Evolutionary conservation across 2,329 filamentous ascomycete genomes (phyloP).

Genomic region (Fusarium sp.): DNA sequence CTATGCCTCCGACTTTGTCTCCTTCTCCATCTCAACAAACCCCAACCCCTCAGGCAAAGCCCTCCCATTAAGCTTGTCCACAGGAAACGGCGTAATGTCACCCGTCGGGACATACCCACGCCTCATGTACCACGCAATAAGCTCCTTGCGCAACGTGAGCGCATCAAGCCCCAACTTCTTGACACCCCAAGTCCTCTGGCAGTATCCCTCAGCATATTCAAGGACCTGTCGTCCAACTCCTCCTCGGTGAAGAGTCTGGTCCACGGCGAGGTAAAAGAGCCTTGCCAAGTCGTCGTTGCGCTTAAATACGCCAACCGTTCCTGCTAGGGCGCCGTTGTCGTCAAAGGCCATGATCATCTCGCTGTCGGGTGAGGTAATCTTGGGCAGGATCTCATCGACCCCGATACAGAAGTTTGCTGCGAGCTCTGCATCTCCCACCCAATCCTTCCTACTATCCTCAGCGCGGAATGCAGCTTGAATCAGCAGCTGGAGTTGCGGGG

Average conservation of each 20-base stretch:
- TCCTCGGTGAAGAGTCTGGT: slow-evolving; percentile 44
- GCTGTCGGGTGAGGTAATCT: slow-evolving; percentile 47
- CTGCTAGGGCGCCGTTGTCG: slow-evolving; percentile 37
- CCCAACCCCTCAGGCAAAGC: slow-evolving; percentile 46
- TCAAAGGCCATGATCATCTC: slow-evolving; percentile 47
- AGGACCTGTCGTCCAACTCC: slow-evolving; percentile 51
- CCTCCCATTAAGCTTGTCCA: slow-evolving; percentile 26
- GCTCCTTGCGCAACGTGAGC: slow-evolving; percentile 47
- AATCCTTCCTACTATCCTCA: slow-evolving; percentile 49
- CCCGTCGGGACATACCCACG: slow-evolving; percentile 51
- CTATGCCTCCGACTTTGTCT: background rate
- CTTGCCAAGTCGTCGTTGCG: slow-evolving; percentile 43
- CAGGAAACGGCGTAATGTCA: slow-evolving; percentile 48
- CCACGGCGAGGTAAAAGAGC: slow-evolving; percentile 52
- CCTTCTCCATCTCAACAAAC: slow-evolving; percentile 53
- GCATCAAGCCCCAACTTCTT: slow-evolving; percentile 48
- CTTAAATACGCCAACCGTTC: slow-evolving; percentile 45
- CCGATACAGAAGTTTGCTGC: slow-evolving; percentile 77
- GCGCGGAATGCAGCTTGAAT: slow-evolving; percentile 56
- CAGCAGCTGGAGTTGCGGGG: slow-evolving; percentile 49
- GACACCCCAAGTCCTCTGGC: slow-evolving; percentile 44
- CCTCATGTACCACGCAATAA: slow-evolving; percentile 53
- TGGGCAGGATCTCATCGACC: slow-evolving; percentile 73
- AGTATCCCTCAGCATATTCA: slow-evolving; percentile 48
- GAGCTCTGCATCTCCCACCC: slow-evolving; percentile 59